These are phyloP conservation scores for Stephania japonica DNA, from an alignment of 164 flowering plant species.

Conservation along the genomic window DNA sequence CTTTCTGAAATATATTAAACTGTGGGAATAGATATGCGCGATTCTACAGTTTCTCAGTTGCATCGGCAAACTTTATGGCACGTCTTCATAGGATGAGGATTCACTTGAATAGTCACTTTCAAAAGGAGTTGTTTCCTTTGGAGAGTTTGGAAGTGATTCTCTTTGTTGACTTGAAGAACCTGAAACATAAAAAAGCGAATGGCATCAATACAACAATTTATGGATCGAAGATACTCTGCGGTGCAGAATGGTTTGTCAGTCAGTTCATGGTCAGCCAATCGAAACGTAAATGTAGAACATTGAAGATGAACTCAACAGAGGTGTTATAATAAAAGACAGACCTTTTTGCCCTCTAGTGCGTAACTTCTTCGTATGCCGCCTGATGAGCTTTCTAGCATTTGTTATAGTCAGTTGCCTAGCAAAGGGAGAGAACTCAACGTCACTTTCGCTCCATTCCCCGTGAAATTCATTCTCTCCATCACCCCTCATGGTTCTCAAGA, in stretches of 20 bases:
- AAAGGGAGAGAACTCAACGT: slow-evolving; percentile 82
- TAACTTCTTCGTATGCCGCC: slow-evolving; percentile 92
- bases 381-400: slow-evolving; percentile 79
- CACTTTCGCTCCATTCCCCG: slow-evolving; percentile 98
- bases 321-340: slow-evolving; percentile 7
- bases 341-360: slow-evolving; percentile 83
- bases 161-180: slow-evolving; percentile 62
- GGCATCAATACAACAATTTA: neutral
- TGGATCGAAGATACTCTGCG: too few relatives aligned
- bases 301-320: neutral
- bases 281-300: neutral
- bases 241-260: neutral
- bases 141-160: slow-evolving; percentile 59
- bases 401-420: slow-evolving; percentile 91
- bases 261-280: neutral
- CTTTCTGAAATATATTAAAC: neutral
- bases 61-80: slow-evolving; percentile 30
- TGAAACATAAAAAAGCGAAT: slow-evolving; percentile 18
- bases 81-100: slow-evolving; percentile 78
- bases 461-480: slow-evolving; percentile 72
- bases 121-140: slow-evolving; percentile 58
- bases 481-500: slow-evolving; percentile 95
- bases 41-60: neutral
- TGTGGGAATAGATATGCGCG: neutral
- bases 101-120: slow-evolving; percentile 77